Percentiles rank a stretch among this genome's conserved stretches.
Evolutionary conservation across 2,329 filamentous ascomycete genomes (phyloP).

Genomic region (Sarocladium oryzae): DNA sequence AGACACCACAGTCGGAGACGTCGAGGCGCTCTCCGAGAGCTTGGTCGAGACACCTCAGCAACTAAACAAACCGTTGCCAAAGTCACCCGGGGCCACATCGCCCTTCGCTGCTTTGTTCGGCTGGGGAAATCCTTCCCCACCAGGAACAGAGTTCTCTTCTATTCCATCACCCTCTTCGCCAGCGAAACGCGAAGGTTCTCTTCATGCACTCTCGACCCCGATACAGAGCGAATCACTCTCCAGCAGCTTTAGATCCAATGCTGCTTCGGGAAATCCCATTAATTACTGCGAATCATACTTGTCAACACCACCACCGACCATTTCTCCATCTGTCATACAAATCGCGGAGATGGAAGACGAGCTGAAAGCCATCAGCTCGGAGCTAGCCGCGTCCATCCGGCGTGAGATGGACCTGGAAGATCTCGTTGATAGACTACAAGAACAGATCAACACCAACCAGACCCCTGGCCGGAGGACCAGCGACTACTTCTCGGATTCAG

Average conservation of each 20-base stretch:
- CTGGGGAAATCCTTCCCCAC: slow-evolving; percentile 42
- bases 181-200: slow-evolving; percentile 19
- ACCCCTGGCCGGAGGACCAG: slow-evolving; percentile 69
- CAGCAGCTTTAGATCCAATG: slow-evolving; percentile 26
- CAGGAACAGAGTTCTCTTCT: slow-evolving; percentile 45
- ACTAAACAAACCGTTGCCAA: slow-evolving; percentile 49
- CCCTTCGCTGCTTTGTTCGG: slow-evolving; percentile 47
- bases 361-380: slow-evolving; percentile 83
- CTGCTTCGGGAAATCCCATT: slow-evolving; percentile 34
- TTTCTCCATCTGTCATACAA: slow-evolving; percentile 22
- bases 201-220: slow-evolving; percentile 4
- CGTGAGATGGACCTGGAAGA: slow-evolving; percentile 97
- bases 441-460: slow-evolving; percentile 59
- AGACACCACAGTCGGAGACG: slow-evolving; percentile 22
- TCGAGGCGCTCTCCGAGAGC: slow-evolving; percentile 19
- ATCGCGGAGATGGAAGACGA: slow-evolving; percentile 91
- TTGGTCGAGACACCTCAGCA: slow-evolving; percentile 17
- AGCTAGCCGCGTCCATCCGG: slow-evolving; percentile 86
- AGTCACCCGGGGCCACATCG: slow-evolving; percentile 40
- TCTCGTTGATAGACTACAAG: slow-evolving; percentile 78
- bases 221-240: slow-evolving; percentile 12
- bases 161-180: slow-evolving; percentile 47
- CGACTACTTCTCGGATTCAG: slow-evolving; percentile 97
- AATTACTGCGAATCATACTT: slow-evolving; percentile 47
- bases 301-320: slow-evolving; percentile 37